Conservation (phyloP, 129 eudicot genomes). For the Mikania micrantha region DNA sequence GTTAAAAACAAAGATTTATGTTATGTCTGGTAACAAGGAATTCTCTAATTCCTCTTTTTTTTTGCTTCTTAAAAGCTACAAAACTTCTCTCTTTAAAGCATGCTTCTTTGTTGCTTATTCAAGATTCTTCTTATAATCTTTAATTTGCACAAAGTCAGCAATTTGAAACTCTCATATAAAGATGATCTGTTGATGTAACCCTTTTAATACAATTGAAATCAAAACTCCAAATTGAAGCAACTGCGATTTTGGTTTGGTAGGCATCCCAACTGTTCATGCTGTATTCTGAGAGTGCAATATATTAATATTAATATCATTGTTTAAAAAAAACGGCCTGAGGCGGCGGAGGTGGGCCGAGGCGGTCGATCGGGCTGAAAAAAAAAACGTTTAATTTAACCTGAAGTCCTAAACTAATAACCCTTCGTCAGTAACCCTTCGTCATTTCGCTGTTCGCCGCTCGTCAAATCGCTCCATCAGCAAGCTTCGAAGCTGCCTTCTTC, state of each 20-base stretch:
- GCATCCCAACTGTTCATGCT: not conserved
- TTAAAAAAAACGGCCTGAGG: too few relatives aligned
- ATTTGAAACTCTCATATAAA: not conserved
- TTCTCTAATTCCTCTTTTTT: not conserved
- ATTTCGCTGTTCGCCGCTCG: too few relatives aligned
- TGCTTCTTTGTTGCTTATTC: not conserved
- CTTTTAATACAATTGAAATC: not conserved
- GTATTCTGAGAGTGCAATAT: not conserved
- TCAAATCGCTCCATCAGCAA: too few relatives aligned
- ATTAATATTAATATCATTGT: too few relatives aligned
- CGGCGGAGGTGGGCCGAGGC: too few relatives aligned
- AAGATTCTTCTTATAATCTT: not conserved
- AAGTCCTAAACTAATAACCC: too few relatives aligned
- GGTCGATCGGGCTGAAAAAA: too few relatives aligned
- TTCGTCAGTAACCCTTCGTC: too few relatives aligned
- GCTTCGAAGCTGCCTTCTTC: too few relatives aligned
- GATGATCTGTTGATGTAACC: not conserved
- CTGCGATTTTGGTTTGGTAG: not conserved
- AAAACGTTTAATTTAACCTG: too few relatives aligned
- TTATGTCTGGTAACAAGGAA: not conserved
- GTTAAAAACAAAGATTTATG: not conserved
- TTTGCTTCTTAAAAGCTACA: not conserved
- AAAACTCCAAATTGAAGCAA: not conserved
- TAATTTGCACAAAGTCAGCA: not conserved
- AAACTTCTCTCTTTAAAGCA: constrained; percentile 5